Conservation (phyloP, 2,329 filamentous ascomycete species). For the Sclerotinia spermophila region DNA sequence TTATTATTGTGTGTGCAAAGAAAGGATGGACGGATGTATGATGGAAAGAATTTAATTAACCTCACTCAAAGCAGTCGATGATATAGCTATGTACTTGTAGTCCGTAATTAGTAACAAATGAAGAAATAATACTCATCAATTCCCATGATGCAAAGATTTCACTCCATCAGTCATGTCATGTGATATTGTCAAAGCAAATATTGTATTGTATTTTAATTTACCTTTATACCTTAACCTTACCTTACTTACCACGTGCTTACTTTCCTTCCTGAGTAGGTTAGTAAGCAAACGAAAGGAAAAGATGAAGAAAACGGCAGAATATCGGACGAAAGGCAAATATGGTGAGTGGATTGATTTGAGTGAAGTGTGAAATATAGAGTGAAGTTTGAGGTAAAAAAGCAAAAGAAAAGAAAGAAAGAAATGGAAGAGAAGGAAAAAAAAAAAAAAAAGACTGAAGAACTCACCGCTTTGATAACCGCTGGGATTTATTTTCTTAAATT, state of each 20-base stretch:
- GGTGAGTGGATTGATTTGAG: background rate
- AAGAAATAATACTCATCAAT: no score
- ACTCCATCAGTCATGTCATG: background rate
- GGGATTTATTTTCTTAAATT: background rate
- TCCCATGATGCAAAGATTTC: background rate
- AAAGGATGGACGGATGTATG: no score
- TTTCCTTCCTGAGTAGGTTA: no score
- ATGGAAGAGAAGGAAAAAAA: background rate
- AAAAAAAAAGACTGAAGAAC: background rate
- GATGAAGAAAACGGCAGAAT: background rate
- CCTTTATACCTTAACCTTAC: no score
- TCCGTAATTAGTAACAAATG: no score
- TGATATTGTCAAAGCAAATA: background rate
- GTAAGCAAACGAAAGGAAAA: no score
- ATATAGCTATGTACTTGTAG: no score
- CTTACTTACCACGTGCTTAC: no score
- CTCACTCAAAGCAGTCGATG: background rate
- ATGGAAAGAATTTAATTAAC: no score
- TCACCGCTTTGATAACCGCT: slow-evolving; percentile 4
- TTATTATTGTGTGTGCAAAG: no score
- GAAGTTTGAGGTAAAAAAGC: background rate
- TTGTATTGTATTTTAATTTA: no score
- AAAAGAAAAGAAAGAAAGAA: background rate
- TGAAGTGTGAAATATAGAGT: no score
- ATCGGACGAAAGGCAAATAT: background rate